A percentile compares a stretch with the other conserved stretches of the same genome.
phyloP scores from a whole-genome alignment of 2,329 filamentous ascomycete genomes.

The Fusarium subtropicale region DNA sequence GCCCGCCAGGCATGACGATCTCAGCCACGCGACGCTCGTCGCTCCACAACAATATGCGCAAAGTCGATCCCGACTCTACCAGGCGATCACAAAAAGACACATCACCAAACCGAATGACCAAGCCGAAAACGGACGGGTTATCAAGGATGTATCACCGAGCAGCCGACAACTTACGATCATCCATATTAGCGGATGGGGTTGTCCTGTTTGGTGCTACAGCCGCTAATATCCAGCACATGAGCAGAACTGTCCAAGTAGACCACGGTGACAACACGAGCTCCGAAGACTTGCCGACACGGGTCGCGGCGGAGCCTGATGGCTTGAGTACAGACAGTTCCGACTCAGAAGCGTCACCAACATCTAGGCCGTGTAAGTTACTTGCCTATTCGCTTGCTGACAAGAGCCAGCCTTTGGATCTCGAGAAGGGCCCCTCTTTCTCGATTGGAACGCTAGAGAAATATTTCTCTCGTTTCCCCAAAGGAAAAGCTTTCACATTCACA shows the following conservation, averaged over 20 bases:
- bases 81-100: background rate
- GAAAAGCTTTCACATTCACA: constrained; percentile 49
- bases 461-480: constrained; percentile 48
- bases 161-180: constrained; percentile 47
- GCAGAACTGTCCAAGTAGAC: constrained; percentile 6
- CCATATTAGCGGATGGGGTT: constrained; percentile 50
- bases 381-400: constrained; percentile 47
- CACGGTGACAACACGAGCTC: constrained; percentile 21
- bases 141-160: constrained; percentile 47
- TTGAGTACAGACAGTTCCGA: constrained; percentile 48
- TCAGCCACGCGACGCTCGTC: constrained; percentile 23
- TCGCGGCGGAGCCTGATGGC: constrained; percentile 37
- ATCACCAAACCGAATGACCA: background rate
- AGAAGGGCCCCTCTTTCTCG: constrained; percentile 46
- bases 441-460: constrained; percentile 49
- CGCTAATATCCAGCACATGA: constrained; percentile 24
- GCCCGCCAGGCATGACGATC: constrained; percentile 38
- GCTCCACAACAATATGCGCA: constrained; percentile 18
- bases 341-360: constrained; percentile 44
- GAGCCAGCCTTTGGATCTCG: constrained; percentile 41
- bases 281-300: constrained; percentile 26
- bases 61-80: constrained; percentile 13
- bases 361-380: constrained; percentile 48
- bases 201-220: constrained; percentile 49
- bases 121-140: constrained; percentile 37